Evolutionary conservation across 768 basidiomycete species (phyloP).

Genomic region (Xanthoconium stramineum): DNA sequence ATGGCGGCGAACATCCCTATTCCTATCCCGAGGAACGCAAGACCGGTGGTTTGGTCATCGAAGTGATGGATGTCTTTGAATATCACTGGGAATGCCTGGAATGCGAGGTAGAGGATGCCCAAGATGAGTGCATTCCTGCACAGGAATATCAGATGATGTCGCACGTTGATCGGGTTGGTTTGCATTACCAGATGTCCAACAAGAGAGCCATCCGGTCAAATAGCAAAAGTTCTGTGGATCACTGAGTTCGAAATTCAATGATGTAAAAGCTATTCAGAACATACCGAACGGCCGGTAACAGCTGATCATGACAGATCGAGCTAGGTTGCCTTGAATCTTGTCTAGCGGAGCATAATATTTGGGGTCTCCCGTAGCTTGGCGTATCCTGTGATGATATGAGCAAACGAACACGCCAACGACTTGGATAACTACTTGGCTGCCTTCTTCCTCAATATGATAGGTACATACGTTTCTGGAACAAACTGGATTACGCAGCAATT

Average conservation of each 20-base stretch:
- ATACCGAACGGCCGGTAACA: slow-evolving; percentile 71
- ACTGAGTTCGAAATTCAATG: background rate
- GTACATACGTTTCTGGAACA: slow-evolving; percentile 70
- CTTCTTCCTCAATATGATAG: slow-evolving; percentile 58
- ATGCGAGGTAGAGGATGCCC: slow-evolving; percentile 46
- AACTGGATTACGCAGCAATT: slow-evolving; percentile 35
- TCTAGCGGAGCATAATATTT: slow-evolving; percentile 63
- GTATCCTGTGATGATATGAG: slow-evolving; percentile 33
- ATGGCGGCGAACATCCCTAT: slow-evolving; percentile 42
- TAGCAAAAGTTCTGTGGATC: slow-evolving; percentile 49
- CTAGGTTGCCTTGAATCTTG: slow-evolving; percentile 40
- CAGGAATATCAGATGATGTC: background rate
- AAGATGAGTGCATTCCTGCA: slow-evolving; percentile 39
- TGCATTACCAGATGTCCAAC: slow-evolving; percentile 61
- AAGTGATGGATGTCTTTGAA: slow-evolving; percentile 48
- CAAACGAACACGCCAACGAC: background rate
- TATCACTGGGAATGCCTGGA: slow-evolving; percentile 58
- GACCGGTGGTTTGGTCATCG: slow-evolving; percentile 47
- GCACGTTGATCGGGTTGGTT: background rate
- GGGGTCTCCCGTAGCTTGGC: slow-evolving; percentile 52
- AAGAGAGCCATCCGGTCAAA: slow-evolving; percentile 76
- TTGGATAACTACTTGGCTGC: slow-evolving; percentile 43
- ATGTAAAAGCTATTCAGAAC: slow-evolving; percentile 19
- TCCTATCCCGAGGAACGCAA: slow-evolving; percentile 51
- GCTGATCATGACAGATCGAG: slow-evolving; percentile 49